Base-by-base conservation (phyloP, 2,329 filamentous ascomycete species). In the Aspergillus tamarii region DNA sequence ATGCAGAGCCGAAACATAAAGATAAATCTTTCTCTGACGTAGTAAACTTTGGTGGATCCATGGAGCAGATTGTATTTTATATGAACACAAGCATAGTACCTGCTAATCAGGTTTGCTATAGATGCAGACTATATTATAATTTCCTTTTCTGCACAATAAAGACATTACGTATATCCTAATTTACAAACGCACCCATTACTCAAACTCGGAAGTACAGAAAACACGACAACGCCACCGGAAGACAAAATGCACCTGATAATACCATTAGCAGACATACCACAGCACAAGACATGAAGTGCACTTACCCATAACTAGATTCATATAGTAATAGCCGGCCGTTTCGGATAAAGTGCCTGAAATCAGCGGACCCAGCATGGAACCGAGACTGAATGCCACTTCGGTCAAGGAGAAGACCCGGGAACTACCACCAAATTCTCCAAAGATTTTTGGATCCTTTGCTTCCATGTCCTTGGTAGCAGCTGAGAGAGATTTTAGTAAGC, bases 391-490 rank as follows among this genome's bases (percentile, higher is more conserved):
- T 12, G 65, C 56, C 1, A 74, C 52, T 52, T 71, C 71, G 1
- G 43, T 53, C 46, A 75, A 61, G 4, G 67, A 70, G 11, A 69
- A 71, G 1, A 64, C 64, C 6, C 73, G 66, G 1, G 71, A 68
- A 23, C 64, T 70, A 3, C 72, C 73, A 16, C 71, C 72, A 43
- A 72, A 62, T 6, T 67, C 52, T 9, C 73, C 73, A 39, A 76
- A 76, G 2, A 74, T 61, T 9, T 63, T 61, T 0, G 69, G 70
- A 8, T 72, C 39, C 30, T 71, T 59, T 0, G 62, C 16, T 59
- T 64, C 70, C 52, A 57, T 68, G 34, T 41, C 69, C 8, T 72
- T 64, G 2, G 68, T 54, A 14, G 72, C 64, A 10, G 52, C 72
- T 73, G 16, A 39, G 3, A 39, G n/a, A 8, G 23, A 8, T 2